Percentiles rank a stretch among this genome's conserved stretches.
These are phyloP conservation scores for Ganoderma resinaceum DNA, from an alignment of 1,284 basidiomycete species.

Conservation along the genomic window DNA sequence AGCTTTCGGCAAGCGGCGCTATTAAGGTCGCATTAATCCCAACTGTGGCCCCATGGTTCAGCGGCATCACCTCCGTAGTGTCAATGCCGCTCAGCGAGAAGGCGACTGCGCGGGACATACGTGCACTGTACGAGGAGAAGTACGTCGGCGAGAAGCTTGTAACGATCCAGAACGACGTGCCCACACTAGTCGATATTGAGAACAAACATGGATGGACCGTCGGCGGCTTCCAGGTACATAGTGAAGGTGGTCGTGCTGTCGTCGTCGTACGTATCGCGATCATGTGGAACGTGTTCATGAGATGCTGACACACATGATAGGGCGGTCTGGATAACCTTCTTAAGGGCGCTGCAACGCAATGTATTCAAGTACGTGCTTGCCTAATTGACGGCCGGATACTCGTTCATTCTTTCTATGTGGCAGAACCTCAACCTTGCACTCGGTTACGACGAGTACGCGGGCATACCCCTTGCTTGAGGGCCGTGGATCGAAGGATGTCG, in stretches of 20 bases:
- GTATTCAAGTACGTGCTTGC: constrained; percentile 79
- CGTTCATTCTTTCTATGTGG: not conserved
- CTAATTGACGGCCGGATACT: not conserved
- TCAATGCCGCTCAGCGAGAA: constrained; percentile 79
- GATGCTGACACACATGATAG: constrained; percentile 43
- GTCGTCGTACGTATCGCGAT: constrained; percentile 69
- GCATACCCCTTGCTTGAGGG: constrained; percentile 62
- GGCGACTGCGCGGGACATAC: constrained; percentile 77
- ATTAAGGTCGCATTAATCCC: constrained; percentile 90
- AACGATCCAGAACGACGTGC: constrained; percentile 71
- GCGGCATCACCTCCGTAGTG: constrained; percentile 90
- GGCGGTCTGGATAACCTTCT: constrained; percentile 95
- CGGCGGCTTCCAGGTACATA: constrained; percentile 96
- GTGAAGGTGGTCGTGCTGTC: constrained; percentile 87
- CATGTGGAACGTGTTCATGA: constrained; percentile 17
- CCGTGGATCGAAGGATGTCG: not conserved
- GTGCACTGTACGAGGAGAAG: constrained; percentile 78
- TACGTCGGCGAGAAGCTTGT: constrained; percentile 84
- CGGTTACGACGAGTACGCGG: constrained; percentile 91
- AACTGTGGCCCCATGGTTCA: constrained; percentile 93
- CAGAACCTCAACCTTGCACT: constrained; percentile 96
- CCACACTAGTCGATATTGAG: constrained; percentile 80
- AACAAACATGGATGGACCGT: constrained; percentile 89
- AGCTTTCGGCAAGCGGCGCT: constrained; percentile 50
- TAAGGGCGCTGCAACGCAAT: constrained; percentile 98